Conservation (phyloP, 2,329 filamentous ascomycete genomes). For the Orbilia javanica region DNA sequence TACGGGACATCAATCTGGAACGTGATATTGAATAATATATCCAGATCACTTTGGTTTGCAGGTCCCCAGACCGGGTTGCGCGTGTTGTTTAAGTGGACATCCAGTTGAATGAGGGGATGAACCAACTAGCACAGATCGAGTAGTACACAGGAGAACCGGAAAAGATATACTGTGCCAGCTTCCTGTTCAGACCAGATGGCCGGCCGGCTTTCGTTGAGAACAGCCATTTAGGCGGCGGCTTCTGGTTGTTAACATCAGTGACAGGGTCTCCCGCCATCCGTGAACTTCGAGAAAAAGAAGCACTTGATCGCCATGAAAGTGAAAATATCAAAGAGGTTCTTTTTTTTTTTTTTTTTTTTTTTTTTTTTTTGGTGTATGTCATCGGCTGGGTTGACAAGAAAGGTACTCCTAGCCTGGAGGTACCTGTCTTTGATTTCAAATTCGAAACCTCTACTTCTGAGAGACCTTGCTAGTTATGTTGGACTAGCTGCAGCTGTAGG, state of each 20-base stretch:
- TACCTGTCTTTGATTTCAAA: slow-evolving; percentile 58
- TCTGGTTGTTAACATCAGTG: slow-evolving; percentile 31
- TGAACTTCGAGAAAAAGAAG: slow-evolving; percentile 26
- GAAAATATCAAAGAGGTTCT: slow-evolving; percentile 21
- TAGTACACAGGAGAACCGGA: slow-evolving; percentile 58
- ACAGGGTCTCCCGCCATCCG: slow-evolving; percentile 42
- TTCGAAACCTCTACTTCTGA: slow-evolving; percentile 32
- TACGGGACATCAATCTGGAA: slow-evolving; percentile 44
- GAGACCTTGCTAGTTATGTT: slow-evolving; percentile 31
- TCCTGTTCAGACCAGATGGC: slow-evolving; percentile 57
- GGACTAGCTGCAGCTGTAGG: slow-evolving; percentile 46
- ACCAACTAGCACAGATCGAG: slow-evolving; percentile 51
- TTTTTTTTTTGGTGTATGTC: slow-evolving; percentile 7
- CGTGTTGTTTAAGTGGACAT: slow-evolving; percentile 25
- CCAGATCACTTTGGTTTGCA: slow-evolving; percentile 6
- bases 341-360: not conserved
- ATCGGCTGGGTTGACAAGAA: slow-evolving; percentile 19
- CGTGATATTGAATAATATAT: slow-evolving; percentile 27
- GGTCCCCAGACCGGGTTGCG: slow-evolving; percentile 22
- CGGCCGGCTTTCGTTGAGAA: slow-evolving; percentile 39
- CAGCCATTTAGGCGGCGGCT: slow-evolving; percentile 56
- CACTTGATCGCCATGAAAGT: slow-evolving; percentile 40
- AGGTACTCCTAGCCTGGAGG: slow-evolving; percentile 45
- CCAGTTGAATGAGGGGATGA: slow-evolving; percentile 2
- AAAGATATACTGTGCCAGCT: slow-evolving; percentile 56